Base-by-base conservation (phyloP, 352 stramenopile genomes). In the Phytophthora multivora region DNA sequence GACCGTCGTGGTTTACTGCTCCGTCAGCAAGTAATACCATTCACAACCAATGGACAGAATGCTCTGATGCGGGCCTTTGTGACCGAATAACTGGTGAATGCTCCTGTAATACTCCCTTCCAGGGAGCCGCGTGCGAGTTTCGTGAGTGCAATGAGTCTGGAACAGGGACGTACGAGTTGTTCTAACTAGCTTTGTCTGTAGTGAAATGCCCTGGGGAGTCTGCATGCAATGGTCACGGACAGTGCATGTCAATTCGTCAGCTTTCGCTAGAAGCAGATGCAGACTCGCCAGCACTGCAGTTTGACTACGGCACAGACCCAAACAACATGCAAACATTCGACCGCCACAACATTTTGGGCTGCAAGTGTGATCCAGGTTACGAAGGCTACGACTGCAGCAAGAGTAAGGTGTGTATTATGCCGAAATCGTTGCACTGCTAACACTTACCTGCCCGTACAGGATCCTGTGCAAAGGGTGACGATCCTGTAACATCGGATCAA, bases 361-460 rank as follows among this genome's bases (percentile, higher is more conserved):
- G 93, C 71, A 93, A 94, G 52, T 98, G 93, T 61, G 89, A 98
- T 51, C 69, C 80, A 40, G 91, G 91, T 11, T 98, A 89, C 61
- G 80, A 84, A 61, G 93, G 93, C n/a, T 86, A 97, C 49, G 89
- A 97, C 64, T 98, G 95, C 76, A 89, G 51, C 31, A 71, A 77
- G 15, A 60, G 85, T 91, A 73, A 25, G 79, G 71, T 40, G 1
- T 21, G 10, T 2, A n/a, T 0, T 51, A 6, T 19, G 8, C 8
- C 10, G 9, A 33, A 33, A 33, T 53, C 30, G 1, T 54, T 16
- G 31, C 0, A 9, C 3, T 50, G 15, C n/a, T 36, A 46, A 15
- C 0, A 26, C 52, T 5, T 25, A 16, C 21, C 4, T 51, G 15
- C 30, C 45, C 10, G n/a, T 16, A 13, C 71, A 86, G 78, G 87